Percentiles rank a stretch among this genome's conserved stretches.
phyloP scores from a whole-genome alignment of 805 yeast genomes.

The Blastobotrys chiropterorum region DNA sequence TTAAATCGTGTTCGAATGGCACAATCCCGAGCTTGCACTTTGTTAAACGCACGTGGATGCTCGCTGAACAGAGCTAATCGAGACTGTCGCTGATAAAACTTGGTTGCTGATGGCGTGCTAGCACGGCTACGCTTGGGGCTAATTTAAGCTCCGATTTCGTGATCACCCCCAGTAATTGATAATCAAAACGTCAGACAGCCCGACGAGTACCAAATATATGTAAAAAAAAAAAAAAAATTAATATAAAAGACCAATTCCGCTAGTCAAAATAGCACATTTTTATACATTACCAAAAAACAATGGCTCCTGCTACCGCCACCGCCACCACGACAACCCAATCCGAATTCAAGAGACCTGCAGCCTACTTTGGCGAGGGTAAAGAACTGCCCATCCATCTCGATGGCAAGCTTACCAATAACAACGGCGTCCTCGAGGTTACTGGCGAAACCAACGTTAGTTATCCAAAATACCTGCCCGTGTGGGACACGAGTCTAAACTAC shows the following conservation, averaged over 20 bases:
- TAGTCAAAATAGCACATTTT: no score
- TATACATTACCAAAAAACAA: background rate
- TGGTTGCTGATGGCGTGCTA: background rate
- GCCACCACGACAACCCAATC: background rate
- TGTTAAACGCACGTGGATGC: background rate
- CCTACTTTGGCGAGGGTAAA: background rate
- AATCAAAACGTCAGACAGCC: no score
- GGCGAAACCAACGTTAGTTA: background rate
- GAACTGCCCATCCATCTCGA: background rate
- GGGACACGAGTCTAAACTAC: conserved; percentile 54
- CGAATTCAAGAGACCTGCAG: background rate
- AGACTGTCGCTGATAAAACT: background rate
- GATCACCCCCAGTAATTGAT: background rate
- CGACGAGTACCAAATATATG: no score
- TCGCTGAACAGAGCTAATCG: background rate
- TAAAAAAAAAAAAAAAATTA: no score
- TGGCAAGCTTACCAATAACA: background rate
- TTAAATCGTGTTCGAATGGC: background rate
- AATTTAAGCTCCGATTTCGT: background rate
- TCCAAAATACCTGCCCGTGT: conserved; percentile 49
- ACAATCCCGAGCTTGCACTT: background rate
- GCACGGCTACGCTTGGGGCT: background rate
- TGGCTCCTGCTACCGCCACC: background rate
- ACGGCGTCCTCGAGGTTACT: background rate
- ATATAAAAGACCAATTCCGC: background rate